Evolutionary conservation across 768 basidiomycete genomes (phyloP).

Genomic region (Hygrocybe coccinea): DNA sequence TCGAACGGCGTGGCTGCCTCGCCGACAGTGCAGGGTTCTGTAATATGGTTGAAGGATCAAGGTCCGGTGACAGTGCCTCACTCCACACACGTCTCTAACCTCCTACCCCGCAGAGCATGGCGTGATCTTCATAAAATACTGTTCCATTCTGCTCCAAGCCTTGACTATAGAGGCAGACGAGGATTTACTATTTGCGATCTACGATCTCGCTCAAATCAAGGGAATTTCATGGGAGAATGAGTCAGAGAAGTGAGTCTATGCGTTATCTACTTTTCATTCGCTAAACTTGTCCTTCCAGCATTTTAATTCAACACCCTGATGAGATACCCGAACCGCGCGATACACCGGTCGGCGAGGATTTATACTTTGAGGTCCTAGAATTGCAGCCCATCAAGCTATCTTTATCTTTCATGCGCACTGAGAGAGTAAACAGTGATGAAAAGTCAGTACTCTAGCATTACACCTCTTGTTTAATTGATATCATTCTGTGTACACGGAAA

Average conservation of each 20-base stretch:
- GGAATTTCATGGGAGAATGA: conserved; percentile 87
- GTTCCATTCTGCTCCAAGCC: conserved; percentile 88
- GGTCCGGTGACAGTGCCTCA: conserved; percentile 41
- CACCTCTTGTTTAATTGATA: conserved; percentile 7
- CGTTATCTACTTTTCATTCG: not conserved
- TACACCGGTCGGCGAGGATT: conserved; percentile 62
- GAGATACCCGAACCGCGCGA: conserved; percentile 67
- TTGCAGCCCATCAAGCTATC: conserved; percentile 90
- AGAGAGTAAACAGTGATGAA: conserved; percentile 86
- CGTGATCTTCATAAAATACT: conserved; percentile 96
- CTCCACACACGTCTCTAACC: not conserved
- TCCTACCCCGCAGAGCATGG: conserved; percentile 69
- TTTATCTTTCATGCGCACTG: conserved; percentile 96
- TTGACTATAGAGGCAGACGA: conserved; percentile 96
- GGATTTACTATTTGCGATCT: conserved; percentile 87
- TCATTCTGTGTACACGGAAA: conserved; percentile 2
- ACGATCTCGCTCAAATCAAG: conserved; percentile 87
- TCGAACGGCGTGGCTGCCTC: conserved; percentile 71
- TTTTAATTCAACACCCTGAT: conserved; percentile 66
- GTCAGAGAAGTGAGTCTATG: conserved; percentile 58
- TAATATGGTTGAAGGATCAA: conserved; percentile 90
- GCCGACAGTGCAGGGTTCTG: conserved; percentile 83
- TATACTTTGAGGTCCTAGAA: conserved; percentile 95
- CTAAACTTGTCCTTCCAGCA: conserved; percentile 35
- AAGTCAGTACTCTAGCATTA: conserved; percentile 52